phyloP scores from a whole-genome alignment of 306 rosid genomes.

The Adenanthera pavonina region DNA sequence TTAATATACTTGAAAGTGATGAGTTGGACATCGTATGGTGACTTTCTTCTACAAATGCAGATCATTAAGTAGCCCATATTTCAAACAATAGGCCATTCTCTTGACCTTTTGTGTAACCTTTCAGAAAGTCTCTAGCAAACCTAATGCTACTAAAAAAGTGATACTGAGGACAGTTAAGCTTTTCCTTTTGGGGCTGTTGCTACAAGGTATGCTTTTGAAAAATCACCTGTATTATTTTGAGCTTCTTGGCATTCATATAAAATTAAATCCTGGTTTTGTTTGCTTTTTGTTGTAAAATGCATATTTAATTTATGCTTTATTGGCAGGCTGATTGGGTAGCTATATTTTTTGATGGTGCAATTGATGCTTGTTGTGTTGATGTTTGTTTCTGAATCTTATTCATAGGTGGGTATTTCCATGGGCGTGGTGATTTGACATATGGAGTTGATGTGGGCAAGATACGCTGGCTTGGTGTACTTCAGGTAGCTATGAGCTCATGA shows the following conservation, averaged over 20 bases:
- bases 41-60: not conserved
- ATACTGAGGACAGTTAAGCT: constrained; percentile 64
- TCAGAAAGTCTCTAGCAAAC: constrained; percentile 73
- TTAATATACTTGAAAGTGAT: not conserved
- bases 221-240: constrained; percentile 19
- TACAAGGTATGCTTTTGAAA: constrained; percentile 58
- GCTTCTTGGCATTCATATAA: constrained; percentile 24
- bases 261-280: constrained; percentile 32
- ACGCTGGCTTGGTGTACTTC: constrained; percentile 81
- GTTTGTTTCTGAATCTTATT: constrained; percentile 45
- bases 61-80: not conserved
- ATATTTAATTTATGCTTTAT: constrained; percentile 10
- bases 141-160: constrained; percentile 63
- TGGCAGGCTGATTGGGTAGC: not conserved
- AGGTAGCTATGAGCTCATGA: constrained; percentile 47
- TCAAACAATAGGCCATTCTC: constrained; percentile 21
- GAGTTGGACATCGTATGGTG: constrained; percentile 12
- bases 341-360: constrained; percentile 4
- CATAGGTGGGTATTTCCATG: constrained; percentile 86
- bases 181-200: constrained; percentile 68
- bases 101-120: constrained; percentile 27
- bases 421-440: constrained; percentile 62
- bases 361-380: constrained; percentile 7
- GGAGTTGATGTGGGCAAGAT: constrained; percentile 74
- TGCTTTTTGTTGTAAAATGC: constrained; percentile 9